phyloP scores from a whole-genome alignment of 192 early-diverging fungal species.

The Spinellus fusiger region DNA sequence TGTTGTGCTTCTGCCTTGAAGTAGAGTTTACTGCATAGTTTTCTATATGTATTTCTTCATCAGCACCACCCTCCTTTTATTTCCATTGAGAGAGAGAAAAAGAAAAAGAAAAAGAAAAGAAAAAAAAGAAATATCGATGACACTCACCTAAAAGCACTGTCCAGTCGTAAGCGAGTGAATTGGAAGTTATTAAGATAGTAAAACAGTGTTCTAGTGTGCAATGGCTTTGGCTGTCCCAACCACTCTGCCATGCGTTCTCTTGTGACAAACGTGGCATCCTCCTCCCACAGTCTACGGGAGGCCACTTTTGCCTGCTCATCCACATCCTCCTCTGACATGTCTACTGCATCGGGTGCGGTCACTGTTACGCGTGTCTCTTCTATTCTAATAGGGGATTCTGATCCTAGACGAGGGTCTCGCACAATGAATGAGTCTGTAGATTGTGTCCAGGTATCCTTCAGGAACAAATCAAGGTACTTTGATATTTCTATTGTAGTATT shows the following conservation, averaged over 20 bases:
- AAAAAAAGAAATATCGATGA: background rate
- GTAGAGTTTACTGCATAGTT: conserved; percentile 69
- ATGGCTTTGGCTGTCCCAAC: conserved; percentile 42
- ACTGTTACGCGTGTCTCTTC: conserved; percentile 1
- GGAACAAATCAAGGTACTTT: background rate
- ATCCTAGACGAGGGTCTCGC: background rate
- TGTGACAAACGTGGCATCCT: conserved; percentile 39
- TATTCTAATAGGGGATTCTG: background rate
- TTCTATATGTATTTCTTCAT: conserved; percentile 19
- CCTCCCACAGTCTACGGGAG: conserved; percentile 27
- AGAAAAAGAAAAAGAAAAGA: background rate
- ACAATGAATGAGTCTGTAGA: background rate
- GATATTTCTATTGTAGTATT: background rate
- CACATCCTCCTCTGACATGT: background rate
- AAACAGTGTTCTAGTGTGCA: conserved; percentile 50
- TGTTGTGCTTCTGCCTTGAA: conserved; percentile 91
- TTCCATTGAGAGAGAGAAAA: background rate
- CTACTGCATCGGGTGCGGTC: background rate
- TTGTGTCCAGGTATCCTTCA: background rate
- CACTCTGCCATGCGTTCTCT: conserved; percentile 43
- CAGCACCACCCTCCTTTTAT: background rate
- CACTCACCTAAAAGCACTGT: conserved; percentile 65
- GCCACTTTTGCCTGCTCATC: conserved; percentile 10
- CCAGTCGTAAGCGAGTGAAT: conserved; percentile 62
- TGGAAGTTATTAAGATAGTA: conserved; percentile 80